Base-by-base conservation (phyloP, 1,139 yeast genomes). In the Diutina neorugosa region DNA sequence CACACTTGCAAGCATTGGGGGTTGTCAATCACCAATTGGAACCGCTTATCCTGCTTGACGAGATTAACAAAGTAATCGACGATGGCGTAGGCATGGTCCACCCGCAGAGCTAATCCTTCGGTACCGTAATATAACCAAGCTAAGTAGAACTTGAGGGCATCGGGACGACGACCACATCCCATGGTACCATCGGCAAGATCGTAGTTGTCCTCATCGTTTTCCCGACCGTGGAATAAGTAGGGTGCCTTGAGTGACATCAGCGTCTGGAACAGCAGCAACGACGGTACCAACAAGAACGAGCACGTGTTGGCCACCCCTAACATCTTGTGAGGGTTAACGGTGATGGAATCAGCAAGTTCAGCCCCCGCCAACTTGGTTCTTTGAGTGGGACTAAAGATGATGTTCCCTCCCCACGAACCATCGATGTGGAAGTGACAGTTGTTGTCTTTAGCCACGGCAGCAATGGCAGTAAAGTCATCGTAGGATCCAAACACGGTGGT, bases 321-420 rank as follows among this genome's bases (percentile, higher is more conserved):
- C 88, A 86, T 84, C 63, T 88, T 88, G 68, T 88, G 96, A 3
- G 96, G 96, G 63, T 87, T 88, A 19, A 83, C 80, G 2, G 96
- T 87, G 55, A 88, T 73, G n/a, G 93, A 84, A 65, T 87, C 80
- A 1, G 94, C 95, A 31, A 74, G 64, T 52, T 84, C 78, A 41
- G 78, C 66, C 1, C 96, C 96, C 8, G 65, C 62, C 59, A 88
- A 65, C 60, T 77, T 76, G 54, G 65, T 55, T 44, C 65, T 66
- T 54, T 81, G 80, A n/a, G 61, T 69, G 0, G 64, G 59, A 31
- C 90, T 82, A 67, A 87, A 88, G 0, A 84, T 76, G 9, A 85
- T 84, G 61, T 88, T 87, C 14, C 94, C 96, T 46, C 96, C 96
- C 96, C 96, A 87, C 8, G 94, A 85, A 1, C 94, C 96, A 67